These are phyloP conservation scores for Pyrrhoderma noxium DNA, from an alignment of 1,284 basidiomycete species.

Conservation along the genomic window DNA sequence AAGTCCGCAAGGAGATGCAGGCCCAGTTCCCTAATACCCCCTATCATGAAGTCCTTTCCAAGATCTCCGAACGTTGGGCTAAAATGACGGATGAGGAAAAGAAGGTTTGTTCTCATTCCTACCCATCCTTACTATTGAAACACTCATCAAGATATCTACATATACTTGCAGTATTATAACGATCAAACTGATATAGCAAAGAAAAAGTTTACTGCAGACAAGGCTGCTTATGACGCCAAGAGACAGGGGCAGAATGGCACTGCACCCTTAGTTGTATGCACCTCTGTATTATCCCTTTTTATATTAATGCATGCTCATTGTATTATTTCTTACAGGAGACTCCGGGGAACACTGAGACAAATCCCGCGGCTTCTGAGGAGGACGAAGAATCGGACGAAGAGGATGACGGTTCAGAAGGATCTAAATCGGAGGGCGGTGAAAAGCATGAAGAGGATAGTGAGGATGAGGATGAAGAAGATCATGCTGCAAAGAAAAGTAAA, in stretches of 20 bases:
- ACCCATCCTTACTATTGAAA: slow-evolving; percentile 29
- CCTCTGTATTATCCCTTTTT: not conserved
- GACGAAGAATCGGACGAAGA: slow-evolving; percentile 1
- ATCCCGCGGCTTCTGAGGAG: not conserved
- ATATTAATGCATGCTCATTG: not conserved
- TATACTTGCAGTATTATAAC: slow-evolving; percentile 31
- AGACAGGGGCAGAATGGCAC: not conserved
- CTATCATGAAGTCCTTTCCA: slow-evolving; percentile 65
- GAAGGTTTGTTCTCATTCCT: slow-evolving; percentile 42
- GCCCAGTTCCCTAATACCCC: slow-evolving; percentile 55
- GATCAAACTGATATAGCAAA: slow-evolving; percentile 30
- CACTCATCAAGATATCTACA: slow-evolving; percentile 24
- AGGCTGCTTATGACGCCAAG: slow-evolving; percentile 27
- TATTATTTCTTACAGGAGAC: not conserved
- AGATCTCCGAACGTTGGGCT: slow-evolving; percentile 75
- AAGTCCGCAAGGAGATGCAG: slow-evolving; percentile 71
- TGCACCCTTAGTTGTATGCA: not conserved
- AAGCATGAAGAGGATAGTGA: not conserved
- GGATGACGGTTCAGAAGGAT: slow-evolving; percentile 13
- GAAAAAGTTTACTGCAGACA: slow-evolving; percentile 29
- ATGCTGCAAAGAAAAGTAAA: too few species aligned
- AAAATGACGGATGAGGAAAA: slow-evolving; percentile 62
- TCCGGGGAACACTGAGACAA: not conserved
- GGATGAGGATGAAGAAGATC: too few species aligned
- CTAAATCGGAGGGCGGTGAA: not conserved